Evolutionary conservation across 2,329 filamentous ascomycete genomes (phyloP), one percentile per base, ranked within the genome.

Genomic region (Aureobasidium sp.): DNA sequence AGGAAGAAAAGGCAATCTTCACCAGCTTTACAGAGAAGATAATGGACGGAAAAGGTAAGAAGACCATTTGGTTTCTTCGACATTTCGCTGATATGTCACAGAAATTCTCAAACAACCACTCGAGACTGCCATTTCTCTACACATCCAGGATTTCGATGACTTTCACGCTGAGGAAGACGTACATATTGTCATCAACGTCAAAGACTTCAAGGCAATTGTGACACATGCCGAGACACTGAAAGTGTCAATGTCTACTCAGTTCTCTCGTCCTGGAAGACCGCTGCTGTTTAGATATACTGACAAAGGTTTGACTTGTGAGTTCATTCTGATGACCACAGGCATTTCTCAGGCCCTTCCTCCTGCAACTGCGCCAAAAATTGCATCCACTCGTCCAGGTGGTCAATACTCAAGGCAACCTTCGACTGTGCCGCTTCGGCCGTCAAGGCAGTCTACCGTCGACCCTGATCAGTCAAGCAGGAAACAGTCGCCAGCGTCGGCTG

Each of bases 1-100:
- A 86, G 50, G 79, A 85, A 41, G 83, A 73, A 8, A 78, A 79
- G 55, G 77, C 86, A 14, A 86, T 87, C 54, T 88, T 91, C 61
- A 88, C 86, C 22, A 90, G 86, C 64, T 90, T 87, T 62, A 90
- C 86, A 0, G 87, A 90, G 66, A 90, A 88, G 70, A 81, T 85
- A 7, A 78, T 83, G 53, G 84, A 83, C 60, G 82, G 84, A 6
- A 83, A 79, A 70, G 77, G 78, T 78, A 66, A 52, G 64, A 56
- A 7, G 5, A 35, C 2, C 39, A 12, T 3, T 17, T 5, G 11
- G 2, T 6, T 30, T 11, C 11, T 2, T 7, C 1, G 29, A 17
- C 14, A 25, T 30, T 8, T 21, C 14, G 29, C 51, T 47, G 11
- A 56, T 58, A 59, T 45, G 40, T 4, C 25, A 16, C 47, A 85